phyloP scores from a whole-genome alignment of 352 stramenopile species.

The Phytophthora nicotianae region DNA sequence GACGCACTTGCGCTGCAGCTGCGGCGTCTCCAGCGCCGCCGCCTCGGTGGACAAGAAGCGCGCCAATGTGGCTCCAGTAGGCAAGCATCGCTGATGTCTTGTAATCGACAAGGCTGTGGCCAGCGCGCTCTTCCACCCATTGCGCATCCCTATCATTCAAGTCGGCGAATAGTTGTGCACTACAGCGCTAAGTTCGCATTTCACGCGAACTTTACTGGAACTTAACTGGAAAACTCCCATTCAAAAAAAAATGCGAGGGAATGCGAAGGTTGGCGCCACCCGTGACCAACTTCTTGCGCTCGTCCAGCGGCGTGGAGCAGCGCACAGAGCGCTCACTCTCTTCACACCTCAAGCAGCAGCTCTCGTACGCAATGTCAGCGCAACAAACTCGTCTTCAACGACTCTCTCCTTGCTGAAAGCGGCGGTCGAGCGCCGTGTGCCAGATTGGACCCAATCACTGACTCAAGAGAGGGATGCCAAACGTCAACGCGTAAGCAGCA shows the following conservation, averaged over 20 bases:
- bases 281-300: constrained; percentile 39
- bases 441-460: constrained; percentile 20
- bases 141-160: constrained; percentile 14
- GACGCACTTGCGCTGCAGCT: constrained; percentile 58
- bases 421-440: constrained; percentile 27
- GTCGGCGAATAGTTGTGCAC: background rate
- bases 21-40: constrained; percentile 1
- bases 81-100: constrained; percentile 7
- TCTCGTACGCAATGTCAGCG: constrained; percentile 6
- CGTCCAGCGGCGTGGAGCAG: constrained; percentile 19
- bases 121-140: constrained; percentile 14
- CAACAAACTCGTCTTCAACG: background rate
- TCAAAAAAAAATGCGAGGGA: constrained; percentile 26
- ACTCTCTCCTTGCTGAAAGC: constrained; percentile 26
- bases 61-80: background rate
- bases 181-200: constrained; percentile 10
- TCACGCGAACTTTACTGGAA: constrained; percentile 9
- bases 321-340: constrained; percentile 16
- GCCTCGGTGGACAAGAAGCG: constrained; percentile 17
- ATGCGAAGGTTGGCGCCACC: constrained; percentile 14
- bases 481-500: constrained; percentile 28
- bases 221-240: too few relatives aligned
- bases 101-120: constrained; percentile 5
- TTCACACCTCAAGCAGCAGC: constrained; percentile 29
- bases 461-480: constrained; percentile 18